Conservation (phyloP, 2,329 filamentous ascomycete species). For the Tolypocladium ovalisporum region DNA sequence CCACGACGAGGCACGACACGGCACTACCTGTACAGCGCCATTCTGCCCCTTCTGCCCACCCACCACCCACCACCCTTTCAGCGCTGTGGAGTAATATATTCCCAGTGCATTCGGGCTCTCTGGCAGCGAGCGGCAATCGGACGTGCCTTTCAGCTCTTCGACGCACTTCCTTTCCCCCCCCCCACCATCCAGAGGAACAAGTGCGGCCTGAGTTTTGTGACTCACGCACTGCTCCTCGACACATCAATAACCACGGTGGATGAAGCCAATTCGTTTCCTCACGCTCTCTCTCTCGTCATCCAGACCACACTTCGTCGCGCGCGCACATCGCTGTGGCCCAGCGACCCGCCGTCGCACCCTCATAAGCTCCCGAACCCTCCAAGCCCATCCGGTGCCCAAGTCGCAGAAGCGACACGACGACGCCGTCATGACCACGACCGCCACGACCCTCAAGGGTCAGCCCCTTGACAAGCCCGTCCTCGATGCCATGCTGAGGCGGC, state of each 20-base stretch:
- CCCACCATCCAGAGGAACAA: conserved; percentile 4
- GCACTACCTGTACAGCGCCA: neutral
- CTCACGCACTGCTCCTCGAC: conserved; percentile 13
- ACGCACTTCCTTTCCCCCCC: conserved; percentile 1
- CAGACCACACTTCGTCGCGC: conserved; percentile 3
- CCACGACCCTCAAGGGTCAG: conserved; percentile 79
- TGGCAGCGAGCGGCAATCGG: neutral
- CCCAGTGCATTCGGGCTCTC: neutral
- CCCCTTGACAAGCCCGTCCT: conserved; percentile 73
- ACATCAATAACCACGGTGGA: conserved; percentile 10
- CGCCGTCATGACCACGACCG: conserved; percentile 34
- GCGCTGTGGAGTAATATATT: neutral
- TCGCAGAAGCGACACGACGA: conserved; percentile 11
- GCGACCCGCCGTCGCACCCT: conserved; percentile 14
- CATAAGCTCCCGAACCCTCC: conserved; percentile 16
- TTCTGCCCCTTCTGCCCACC: neutral
- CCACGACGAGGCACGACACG: neutral
- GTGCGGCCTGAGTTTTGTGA: conserved; percentile 13
- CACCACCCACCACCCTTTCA: neutral
- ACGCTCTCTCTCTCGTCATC: conserved; percentile 2
- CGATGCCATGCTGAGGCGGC: conserved; percentile 76
- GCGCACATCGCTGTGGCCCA: conserved; percentile 8
- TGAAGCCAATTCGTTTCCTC: conserved; percentile 14
- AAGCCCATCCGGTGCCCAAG: conserved; percentile 17
- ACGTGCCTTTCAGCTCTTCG: neutral